Conservation (phyloP, 1,284 basidiomycete genomes). For the Athelia sp. region DNA sequence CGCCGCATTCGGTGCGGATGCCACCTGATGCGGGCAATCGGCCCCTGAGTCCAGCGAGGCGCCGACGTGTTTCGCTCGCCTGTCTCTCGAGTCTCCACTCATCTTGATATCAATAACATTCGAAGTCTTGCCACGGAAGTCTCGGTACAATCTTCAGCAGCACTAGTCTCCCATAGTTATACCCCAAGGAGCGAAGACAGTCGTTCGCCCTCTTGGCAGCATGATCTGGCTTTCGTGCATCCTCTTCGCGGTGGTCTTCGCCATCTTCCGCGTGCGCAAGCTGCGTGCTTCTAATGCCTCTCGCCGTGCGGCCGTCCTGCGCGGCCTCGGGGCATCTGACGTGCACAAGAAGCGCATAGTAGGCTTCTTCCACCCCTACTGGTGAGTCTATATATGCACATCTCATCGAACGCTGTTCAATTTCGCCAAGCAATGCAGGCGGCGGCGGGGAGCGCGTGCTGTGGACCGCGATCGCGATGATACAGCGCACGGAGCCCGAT, state of each 20-base stretch:
- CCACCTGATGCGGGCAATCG: too few species aligned
- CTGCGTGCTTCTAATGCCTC: not conserved
- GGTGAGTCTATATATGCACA: conserved; percentile 46
- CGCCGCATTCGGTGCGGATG: too few species aligned
- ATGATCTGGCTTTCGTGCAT: too few species aligned
- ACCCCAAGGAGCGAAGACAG: too few species aligned
- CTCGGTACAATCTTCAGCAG: too few species aligned
- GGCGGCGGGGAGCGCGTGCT: conserved; percentile 96
- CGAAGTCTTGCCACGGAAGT: too few species aligned
- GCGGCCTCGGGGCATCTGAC: conserved; percentile 18
- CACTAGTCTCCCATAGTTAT: too few species aligned
- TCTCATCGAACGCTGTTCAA: conserved; percentile 32
- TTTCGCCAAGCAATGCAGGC: conserved; percentile 78
- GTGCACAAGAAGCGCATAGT: conserved; percentile 42
- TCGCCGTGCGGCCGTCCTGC: not conserved
- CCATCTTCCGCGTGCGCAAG: not conserved
- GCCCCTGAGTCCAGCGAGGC: too few species aligned
- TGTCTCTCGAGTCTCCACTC: too few species aligned
- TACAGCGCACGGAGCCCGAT: conserved; percentile 72
- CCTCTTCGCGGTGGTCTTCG: not conserved
- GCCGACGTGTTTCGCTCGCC: too few species aligned
- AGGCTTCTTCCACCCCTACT: conserved; percentile 96
- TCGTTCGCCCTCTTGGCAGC: too few species aligned
- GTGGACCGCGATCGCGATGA: conserved; percentile 84
- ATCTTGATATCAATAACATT: too few species aligned